Evolutionary conservation across 208 protist species (phyloP).

Genomic region (Lotmaria passim): DNA sequence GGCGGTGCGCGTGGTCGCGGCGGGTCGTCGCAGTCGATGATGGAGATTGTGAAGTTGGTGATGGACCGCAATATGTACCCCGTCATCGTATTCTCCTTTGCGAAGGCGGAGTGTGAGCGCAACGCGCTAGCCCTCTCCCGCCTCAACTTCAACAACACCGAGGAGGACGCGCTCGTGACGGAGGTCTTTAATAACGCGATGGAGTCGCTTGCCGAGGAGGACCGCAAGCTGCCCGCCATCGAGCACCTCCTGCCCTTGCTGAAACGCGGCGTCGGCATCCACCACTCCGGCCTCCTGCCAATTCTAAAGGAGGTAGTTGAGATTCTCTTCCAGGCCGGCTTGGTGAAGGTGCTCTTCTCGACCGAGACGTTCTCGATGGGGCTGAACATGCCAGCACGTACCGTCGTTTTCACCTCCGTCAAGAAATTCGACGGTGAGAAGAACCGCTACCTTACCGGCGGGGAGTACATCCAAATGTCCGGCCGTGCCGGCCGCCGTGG

Average conservation of each 20-base stretch:
- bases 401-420: constrained; percentile 98
- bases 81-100: constrained; percentile 99
- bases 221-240: constrained; percentile 93
- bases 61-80: constrained; percentile 98
- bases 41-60: constrained; percentile 97
- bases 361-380: constrained; percentile 99
- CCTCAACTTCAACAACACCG: constrained; percentile 96
- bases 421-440: constrained; percentile 99
- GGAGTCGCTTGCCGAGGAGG: constrained; percentile 94
- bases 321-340: constrained; percentile 99
- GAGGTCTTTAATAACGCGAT: constrained; percentile 97
- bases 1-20: constrained; percentile 22
- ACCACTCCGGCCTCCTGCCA: constrained; percentile 99
- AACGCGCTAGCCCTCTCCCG: constrained; percentile 94
- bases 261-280: constrained; percentile 98
- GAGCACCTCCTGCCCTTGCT: constrained; percentile 96
- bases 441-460: constrained; percentile 94
- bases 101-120: constrained; percentile 98
- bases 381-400: constrained; percentile 99
- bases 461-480: constrained; percentile 99
- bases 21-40: constrained; percentile 70
- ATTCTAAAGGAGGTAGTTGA: constrained; percentile 99
- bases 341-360: constrained; percentile 99
- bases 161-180: constrained; percentile 94
- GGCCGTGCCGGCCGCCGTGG: constrained; percentile 99